Conservation (phyloP, 148 eudicot species). For the Heliamphora exappendiculata region DNA sequence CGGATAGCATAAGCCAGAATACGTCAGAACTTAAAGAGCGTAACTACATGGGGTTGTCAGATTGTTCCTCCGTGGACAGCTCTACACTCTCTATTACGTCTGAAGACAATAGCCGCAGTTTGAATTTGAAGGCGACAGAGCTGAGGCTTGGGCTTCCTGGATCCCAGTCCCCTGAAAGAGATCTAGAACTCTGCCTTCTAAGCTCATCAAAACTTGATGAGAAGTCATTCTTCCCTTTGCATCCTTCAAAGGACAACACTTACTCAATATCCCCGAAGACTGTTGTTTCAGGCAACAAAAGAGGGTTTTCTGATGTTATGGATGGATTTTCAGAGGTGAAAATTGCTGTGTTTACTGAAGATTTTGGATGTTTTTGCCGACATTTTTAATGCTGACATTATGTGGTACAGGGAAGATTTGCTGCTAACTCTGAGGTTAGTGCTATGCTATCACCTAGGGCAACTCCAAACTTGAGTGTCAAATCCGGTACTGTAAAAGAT, state of each 20-base stretch:
- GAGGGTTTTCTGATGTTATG: slow-evolving; percentile 47
- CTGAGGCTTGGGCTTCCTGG: slow-evolving; percentile 60
- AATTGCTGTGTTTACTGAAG: neutral
- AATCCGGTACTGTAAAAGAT: slow-evolving; percentile 21
- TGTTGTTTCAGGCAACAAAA: slow-evolving; percentile 43
- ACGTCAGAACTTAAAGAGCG: slow-evolving; percentile 27
- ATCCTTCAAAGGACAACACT: slow-evolving; percentile 29
- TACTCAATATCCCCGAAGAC: slow-evolving; percentile 19
- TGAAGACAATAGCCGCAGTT: slow-evolving; percentile 21
- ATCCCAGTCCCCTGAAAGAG: slow-evolving; percentile 41
- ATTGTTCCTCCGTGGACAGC: slow-evolving; percentile 47
- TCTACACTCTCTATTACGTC: slow-evolving; percentile 29
- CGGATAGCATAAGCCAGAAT: slow-evolving; percentile 13
- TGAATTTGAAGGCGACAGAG: slow-evolving; percentile 53
- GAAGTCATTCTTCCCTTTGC: slow-evolving; percentile 42
- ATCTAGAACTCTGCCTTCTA: slow-evolving; percentile 4
- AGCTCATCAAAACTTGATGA: slow-evolving; percentile 31
- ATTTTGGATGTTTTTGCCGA: neutral
- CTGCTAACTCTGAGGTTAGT: slow-evolving; percentile 21
- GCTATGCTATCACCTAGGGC: slow-evolving; percentile 24
- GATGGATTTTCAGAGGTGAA: slow-evolving; percentile 12
- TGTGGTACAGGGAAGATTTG: slow-evolving; percentile 23
- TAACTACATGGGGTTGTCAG: slow-evolving; percentile 52
- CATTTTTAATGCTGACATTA: slow-evolving; percentile 5
- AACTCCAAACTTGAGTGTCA: slow-evolving; percentile 26